These are phyloP conservation scores for Bolboschoenoplectus hybrid DNA, from an alignment of 202 grass and related monocot species.

Conservation along the genomic window DNA sequence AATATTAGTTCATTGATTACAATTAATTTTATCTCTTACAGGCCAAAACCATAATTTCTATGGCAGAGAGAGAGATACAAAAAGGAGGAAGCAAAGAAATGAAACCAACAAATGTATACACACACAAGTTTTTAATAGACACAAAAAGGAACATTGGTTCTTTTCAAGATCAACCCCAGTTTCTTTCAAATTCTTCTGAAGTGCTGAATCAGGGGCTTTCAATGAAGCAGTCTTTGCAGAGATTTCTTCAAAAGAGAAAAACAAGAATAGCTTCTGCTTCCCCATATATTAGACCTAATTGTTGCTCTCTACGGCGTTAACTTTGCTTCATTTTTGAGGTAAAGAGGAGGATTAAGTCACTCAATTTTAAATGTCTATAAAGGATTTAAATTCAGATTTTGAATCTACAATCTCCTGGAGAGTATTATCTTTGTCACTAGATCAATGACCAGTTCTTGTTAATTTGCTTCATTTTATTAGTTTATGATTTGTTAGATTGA, in stretches of 20 bases:
- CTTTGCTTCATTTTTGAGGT: not conserved
- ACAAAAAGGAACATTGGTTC: not conserved
- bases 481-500: not conserved
- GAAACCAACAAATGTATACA: not conserved
- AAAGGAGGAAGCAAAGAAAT: not conserved
- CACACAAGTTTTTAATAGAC: not conserved
- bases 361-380: no score
- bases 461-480: not conserved
- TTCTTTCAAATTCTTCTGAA: constrained; percentile 17
- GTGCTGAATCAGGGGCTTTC: constrained; percentile 44
- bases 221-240: constrained; percentile 80
- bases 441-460: not conserved
- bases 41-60: constrained; percentile 74
- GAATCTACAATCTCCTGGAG: no score
- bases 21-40: constrained; percentile 15
- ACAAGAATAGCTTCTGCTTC: constrained; percentile 44
- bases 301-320: not conserved
- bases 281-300: constrained; percentile 21
- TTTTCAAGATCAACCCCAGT: constrained; percentile 8
- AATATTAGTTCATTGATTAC: not conserved
- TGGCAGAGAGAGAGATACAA: constrained; percentile 55
- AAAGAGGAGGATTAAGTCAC: no score
- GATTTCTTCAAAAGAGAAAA: constrained; percentile 81
- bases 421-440: no score
- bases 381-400: no score